Conservation (phyloP, 805 yeast genomes). For the Wickerhamiella galacta region DNA sequence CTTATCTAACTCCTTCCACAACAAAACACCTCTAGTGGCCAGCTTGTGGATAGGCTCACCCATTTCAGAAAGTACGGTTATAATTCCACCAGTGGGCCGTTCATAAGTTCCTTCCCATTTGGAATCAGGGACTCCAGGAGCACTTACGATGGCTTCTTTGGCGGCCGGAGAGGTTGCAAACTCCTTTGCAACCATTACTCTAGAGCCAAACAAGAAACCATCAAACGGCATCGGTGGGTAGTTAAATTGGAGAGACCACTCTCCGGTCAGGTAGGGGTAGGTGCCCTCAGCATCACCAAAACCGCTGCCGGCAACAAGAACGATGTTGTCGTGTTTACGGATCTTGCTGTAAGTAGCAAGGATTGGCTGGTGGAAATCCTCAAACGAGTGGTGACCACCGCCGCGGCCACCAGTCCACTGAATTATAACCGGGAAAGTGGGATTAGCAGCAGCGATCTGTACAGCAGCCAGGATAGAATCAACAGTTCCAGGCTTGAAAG, state of each 20-base stretch:
- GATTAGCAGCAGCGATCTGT: slow-evolving; percentile 87
- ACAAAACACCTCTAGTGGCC: slow-evolving; percentile 92
- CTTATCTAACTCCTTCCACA: slow-evolving; percentile 96
- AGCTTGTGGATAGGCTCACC: slow-evolving; percentile 99
- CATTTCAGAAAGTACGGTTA: slow-evolving; percentile 96
- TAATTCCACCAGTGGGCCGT: slow-evolving; percentile 90
- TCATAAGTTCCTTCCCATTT: slow-evolving; percentile 92
- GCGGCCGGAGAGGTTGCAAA: slow-evolving; percentile 89
- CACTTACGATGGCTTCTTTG: slow-evolving; percentile 75
- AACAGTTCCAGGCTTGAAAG: slow-evolving; percentile 94
- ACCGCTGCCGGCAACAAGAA: slow-evolving; percentile 94
- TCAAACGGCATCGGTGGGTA: slow-evolving; percentile 99
- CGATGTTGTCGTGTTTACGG: slow-evolving; percentile 78
- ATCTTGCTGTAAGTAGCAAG: slow-evolving; percentile 90
- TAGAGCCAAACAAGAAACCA: slow-evolving; percentile 88
- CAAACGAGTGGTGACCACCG: slow-evolving; percentile 99
- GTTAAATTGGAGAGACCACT: slow-evolving; percentile 75
- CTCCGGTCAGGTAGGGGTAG: slow-evolving; percentile 93
- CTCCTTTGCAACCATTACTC: slow-evolving; percentile 96
- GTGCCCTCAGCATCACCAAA: slow-evolving; percentile 95
- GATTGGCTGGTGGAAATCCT: slow-evolving; percentile 97
- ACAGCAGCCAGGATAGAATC: slow-evolving; percentile 81
- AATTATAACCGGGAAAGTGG: slow-evolving; percentile 86
- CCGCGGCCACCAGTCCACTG: slow-evolving; percentile 99
- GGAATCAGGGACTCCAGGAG: slow-evolving; percentile 75